These are phyloP conservation scores for Ascochyta rabiei DNA, from an alignment of 2,329 filamentous ascomycete species.

Conservation along the genomic window DNA sequence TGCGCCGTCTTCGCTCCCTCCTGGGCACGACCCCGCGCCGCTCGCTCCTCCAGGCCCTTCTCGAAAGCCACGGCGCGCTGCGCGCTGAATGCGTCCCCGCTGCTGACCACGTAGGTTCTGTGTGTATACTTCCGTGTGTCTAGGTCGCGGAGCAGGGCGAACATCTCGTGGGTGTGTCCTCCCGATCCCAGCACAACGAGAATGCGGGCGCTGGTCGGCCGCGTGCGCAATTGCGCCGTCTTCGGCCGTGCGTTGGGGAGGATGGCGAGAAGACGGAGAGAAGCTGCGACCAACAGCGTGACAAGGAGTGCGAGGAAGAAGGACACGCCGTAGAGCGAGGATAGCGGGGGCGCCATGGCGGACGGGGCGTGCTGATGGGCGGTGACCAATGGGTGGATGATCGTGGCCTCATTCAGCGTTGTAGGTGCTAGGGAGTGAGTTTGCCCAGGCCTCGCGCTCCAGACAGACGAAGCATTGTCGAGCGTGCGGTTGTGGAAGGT, in stretches of 20 bases:
- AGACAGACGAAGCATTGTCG: not conserved
- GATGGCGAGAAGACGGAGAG: constrained; percentile 50
- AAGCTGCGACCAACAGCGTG: constrained; percentile 40
- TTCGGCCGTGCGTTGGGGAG: constrained; percentile 41
- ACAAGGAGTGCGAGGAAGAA: constrained; percentile 42
- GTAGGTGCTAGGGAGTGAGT: not conserved
- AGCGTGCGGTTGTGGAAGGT: not conserved
- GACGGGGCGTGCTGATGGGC: not conserved
- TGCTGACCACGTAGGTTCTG: constrained; percentile 81
- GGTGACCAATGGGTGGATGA: not conserved
- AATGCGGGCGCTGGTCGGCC: constrained; percentile 61
- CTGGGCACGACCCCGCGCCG: not conserved
- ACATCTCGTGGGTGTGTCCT: constrained; percentile 94
- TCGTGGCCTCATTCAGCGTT: not conserved
- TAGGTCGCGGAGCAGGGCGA: constrained; percentile 75
- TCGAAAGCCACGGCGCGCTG: constrained; percentile 70
- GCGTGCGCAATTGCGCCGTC: constrained; percentile 24
- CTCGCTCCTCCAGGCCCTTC: constrained; percentile 39
- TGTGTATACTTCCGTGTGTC: constrained; percentile 57
- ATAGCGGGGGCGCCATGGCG: constrained; percentile 28
- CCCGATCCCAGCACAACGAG: constrained; percentile 89
- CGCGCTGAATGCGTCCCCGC: constrained; percentile 75
- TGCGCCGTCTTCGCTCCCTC: not conserved
- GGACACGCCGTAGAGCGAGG: constrained; percentile 33
- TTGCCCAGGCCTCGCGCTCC: not conserved